Base-by-base conservation (phyloP, 768 basidiomycete genomes). In the Russula vinacea region DNA sequence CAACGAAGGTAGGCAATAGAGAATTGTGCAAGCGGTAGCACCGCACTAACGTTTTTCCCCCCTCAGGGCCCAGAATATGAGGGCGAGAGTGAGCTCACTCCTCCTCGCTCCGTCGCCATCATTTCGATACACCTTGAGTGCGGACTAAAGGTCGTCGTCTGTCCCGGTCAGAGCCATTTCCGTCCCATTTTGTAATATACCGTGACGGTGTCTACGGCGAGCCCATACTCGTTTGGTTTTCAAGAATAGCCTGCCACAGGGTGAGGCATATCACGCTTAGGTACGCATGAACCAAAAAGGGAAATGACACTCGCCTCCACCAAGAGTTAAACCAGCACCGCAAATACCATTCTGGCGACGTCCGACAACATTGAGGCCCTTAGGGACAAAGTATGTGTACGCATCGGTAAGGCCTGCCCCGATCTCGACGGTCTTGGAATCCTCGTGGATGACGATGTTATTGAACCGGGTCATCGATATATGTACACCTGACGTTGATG, bases 401-500 rank as follows among this genome's bases (percentile, higher is more conserved):
- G 71, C 67, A 19, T 71, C 66, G 42, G 70, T 67, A 17, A 67
- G 57, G 14, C 71, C 71, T 17, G 70, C 57, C 5, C 68, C 66
- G 22, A 69, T 51, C 3, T 62, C 62, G 10, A 64, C 68, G 5
- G 67, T 64, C 13, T 32, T 14, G 2, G 40, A 50, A 5, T 55
- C 49, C 16, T 45, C 49, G 39, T 58, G 37, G 32, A 68, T 58
- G 24, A 57, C 42, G 29, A 66, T 62, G 0, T 59, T 45, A 13
- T 53, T 66, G 52, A 71, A 70, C 9, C 59, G 40, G 19, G 62
- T 3, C 69, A 71, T 62, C 1, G 69, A 58, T 17, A 72, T 70
- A 8, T 71, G 70, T 32, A 72, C 66, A 32, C 71, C 71, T 0
- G 56, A 29, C 3, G 71, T 71, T 17, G 71, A 71, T 45, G 69